phyloP scores from a whole-genome alignment of 192 early-diverging fungal species.

The Coemansia sp. region DNA sequence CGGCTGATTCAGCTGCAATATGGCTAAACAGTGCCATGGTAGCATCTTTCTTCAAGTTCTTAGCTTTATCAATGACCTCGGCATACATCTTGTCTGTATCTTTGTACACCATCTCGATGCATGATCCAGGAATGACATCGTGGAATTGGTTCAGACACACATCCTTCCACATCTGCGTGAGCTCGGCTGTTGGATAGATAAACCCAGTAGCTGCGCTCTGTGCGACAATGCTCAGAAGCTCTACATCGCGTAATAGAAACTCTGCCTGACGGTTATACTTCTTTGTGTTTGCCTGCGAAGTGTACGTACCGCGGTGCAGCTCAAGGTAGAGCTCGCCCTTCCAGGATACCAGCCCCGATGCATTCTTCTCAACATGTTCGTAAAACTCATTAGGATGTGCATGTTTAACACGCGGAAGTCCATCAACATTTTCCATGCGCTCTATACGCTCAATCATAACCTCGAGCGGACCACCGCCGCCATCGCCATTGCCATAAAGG shows the following conservation, averaged over 20 bases:
- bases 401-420: slow-evolving; percentile 68
- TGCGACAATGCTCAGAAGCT: slow-evolving; percentile 66
- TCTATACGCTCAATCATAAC: slow-evolving; percentile 83
- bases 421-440: slow-evolving; percentile 75
- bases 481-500: slow-evolving; percentile 96
- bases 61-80: slow-evolving; percentile 39
- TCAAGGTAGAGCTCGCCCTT: slow-evolving; percentile 99
- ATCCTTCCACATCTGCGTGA: slow-evolving; percentile 87
- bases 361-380: slow-evolving; percentile 68
- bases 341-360: slow-evolving; percentile 76
- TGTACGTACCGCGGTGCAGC: slow-evolving; percentile 97
- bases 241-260: slow-evolving; percentile 79
- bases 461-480: slow-evolving; percentile 85
- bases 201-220: slow-evolving; percentile 11
- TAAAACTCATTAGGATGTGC: slow-evolving; percentile 84
- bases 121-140: slow-evolving; percentile 91
- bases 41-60: slow-evolving; percentile 48
- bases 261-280: slow-evolving; percentile 84
- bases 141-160: slow-evolving; percentile 96
- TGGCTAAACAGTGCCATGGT: slow-evolving; percentile 42
- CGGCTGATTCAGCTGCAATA: slow-evolving; percentile 3
- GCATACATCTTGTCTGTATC: slow-evolving; percentile 67
- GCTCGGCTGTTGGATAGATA: slow-evolving; percentile 70
- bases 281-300: slow-evolving; percentile 85
- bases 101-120: slow-evolving; percentile 86